These are phyloP conservation scores for Craterostigma plantagineum DNA, from an alignment of 257 asterid species.

Conservation along the genomic window DNA sequence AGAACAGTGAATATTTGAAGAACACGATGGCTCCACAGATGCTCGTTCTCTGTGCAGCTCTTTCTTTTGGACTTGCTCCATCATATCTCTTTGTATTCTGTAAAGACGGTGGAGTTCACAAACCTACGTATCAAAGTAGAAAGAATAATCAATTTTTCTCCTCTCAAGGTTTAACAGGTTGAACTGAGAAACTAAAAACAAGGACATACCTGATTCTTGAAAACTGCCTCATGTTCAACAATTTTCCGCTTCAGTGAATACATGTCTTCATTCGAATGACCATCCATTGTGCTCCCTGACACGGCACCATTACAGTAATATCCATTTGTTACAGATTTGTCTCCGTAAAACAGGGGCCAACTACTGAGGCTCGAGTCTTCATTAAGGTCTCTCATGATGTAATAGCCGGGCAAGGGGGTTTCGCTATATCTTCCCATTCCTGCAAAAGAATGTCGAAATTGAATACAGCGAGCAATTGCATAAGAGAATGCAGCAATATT, in stretches of 20 bases:
- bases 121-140: constrained; percentile 30
- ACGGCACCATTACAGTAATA: constrained; percentile 48
- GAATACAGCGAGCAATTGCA: too few relatives aligned
- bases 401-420: constrained; percentile 48
- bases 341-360: constrained; percentile 58
- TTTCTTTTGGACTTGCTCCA: constrained; percentile 52
- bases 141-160: constrained; percentile 9
- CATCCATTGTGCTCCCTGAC: too few relatives aligned
- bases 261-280: constrained; percentile 42
- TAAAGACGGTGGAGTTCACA: constrained; percentile 86
- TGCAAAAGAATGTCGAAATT: constrained; percentile 10
- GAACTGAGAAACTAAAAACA: constrained; percentile 3
- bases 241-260: constrained; percentile 69
- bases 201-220: constrained; percentile 60
- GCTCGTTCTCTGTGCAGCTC: constrained; percentile 20
- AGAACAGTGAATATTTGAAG: constrained; percentile 56
- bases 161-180: too few relatives aligned
- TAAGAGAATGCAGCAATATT: too few relatives aligned
- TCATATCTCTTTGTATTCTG: constrained; percentile 86
- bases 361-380: constrained; percentile 60
- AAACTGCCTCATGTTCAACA: constrained; percentile 84
- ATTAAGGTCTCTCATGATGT: constrained; percentile 79
- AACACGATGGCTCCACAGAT: constrained; percentile 69
- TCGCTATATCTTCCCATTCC: constrained; percentile 79
- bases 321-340: constrained; percentile 31